phyloP scores from a whole-genome alignment of 2,329 filamentous ascomycete species.

The Alternaria gansuensis region DNA sequence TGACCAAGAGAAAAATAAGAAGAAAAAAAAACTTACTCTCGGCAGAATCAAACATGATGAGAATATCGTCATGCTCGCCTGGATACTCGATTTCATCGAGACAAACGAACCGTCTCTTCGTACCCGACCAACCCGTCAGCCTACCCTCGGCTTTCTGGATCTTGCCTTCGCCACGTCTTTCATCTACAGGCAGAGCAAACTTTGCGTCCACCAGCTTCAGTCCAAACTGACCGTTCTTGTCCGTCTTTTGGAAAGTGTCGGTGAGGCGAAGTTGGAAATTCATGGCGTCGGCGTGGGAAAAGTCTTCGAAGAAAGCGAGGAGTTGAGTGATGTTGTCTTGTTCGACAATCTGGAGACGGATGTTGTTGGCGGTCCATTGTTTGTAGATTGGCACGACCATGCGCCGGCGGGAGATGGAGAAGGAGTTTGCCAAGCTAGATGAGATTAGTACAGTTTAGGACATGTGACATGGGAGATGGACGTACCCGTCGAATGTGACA shows the following conservation, averaged over 20 bases:
- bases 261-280: slow-evolving; percentile 86
- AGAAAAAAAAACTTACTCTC: slow-evolving; percentile 65
- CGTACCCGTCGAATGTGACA: slow-evolving; percentile 61
- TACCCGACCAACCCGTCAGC: slow-evolving; percentile 60
- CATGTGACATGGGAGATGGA: background rate
- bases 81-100: slow-evolving; percentile 88
- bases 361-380: slow-evolving; percentile 86
- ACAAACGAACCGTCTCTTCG: slow-evolving; percentile 79
- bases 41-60: slow-evolving; percentile 82
- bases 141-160: slow-evolving; percentile 59
- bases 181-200: slow-evolving; percentile 76
- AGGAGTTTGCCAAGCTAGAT: slow-evolving; percentile 67
- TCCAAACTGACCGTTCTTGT: slow-evolving; percentile 67
- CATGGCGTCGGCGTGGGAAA: slow-evolving; percentile 86
- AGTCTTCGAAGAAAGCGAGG: slow-evolving; percentile 87
- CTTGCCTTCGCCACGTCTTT: slow-evolving; percentile 60
- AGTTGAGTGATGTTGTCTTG: slow-evolving; percentile 80
- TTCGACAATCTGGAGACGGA: slow-evolving; percentile 80
- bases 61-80: slow-evolving; percentile 91
- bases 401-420: slow-evolving; percentile 82
- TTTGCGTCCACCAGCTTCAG: slow-evolving; percentile 89
- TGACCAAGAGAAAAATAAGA: background rate
- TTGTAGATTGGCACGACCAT: slow-evolving; percentile 95
- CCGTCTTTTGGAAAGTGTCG: slow-evolving; percentile 76
- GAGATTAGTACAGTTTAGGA: slow-evolving; percentile 30